phyloP scores from a whole-genome alignment of 768 basidiomycete species.

The Mycena leptocephala region DNA sequence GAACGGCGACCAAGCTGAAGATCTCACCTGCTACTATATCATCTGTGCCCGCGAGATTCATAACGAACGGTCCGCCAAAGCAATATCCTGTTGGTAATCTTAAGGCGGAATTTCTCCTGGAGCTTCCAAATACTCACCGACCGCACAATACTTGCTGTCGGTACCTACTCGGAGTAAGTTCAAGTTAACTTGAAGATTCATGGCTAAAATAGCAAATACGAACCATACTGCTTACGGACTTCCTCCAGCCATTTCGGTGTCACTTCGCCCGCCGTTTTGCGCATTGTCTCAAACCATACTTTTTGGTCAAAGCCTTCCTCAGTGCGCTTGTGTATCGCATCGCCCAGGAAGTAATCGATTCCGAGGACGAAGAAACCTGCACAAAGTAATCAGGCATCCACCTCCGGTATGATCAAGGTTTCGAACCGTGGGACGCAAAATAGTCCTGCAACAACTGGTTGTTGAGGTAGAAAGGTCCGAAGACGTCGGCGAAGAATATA shows the following conservation, averaged over 20 bases:
- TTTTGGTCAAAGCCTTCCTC: constrained; percentile 55
- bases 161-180: neutral
- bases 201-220: neutral
- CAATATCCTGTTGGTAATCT: constrained; percentile 63
- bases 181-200: neutral
- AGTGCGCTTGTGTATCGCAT: constrained; percentile 60
- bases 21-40: constrained; percentile 64
- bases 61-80: constrained; percentile 69
- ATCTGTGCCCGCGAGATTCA: constrained; percentile 63
- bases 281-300: constrained; percentile 61
- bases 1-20: neutral
- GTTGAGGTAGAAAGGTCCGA: constrained; percentile 73
- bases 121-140: neutral
- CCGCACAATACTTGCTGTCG: constrained; percentile 25
- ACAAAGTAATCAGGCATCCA: no score
- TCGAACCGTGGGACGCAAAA: constrained; percentile 72
- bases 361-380: constrained; percentile 74
- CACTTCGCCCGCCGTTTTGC: constrained; percentile 53
- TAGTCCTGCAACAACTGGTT: constrained; percentile 76
- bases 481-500: constrained; percentile 74
- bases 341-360: constrained; percentile 77
- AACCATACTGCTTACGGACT: constrained; percentile 67
- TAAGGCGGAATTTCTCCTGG: neutral
- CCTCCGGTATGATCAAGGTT: neutral
- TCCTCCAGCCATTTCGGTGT: constrained; percentile 69